Conservation (phyloP, 2,329 filamentous ascomycete species). For the Sordariomycetes sp. region DNA sequence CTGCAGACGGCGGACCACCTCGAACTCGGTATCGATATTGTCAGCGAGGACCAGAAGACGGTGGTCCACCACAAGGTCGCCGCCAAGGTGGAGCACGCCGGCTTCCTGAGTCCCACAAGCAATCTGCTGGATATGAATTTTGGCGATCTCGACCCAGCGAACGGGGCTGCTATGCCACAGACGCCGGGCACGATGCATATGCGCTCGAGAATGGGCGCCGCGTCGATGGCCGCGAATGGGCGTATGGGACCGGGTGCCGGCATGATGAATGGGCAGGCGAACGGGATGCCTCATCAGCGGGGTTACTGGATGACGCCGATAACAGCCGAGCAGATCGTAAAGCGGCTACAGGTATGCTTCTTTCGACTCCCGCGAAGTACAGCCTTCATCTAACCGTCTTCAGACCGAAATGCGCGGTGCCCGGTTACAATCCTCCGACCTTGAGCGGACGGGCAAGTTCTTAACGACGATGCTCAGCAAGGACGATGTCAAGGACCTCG, state of each 20-base stretch:
- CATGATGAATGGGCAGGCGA: slow-evolving; percentile 35
- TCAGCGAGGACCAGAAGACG: slow-evolving; percentile 96
- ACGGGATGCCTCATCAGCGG: slow-evolving; percentile 56
- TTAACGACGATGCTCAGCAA: slow-evolving; percentile 64
- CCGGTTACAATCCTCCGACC: slow-evolving; percentile 74
- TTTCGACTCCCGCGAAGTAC: not conserved
- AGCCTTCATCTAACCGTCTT: slow-evolving; percentile 11
- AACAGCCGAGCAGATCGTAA: slow-evolving; percentile 89
- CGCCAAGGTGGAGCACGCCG: slow-evolving; percentile 90
- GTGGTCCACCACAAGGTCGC: slow-evolving; percentile 98
- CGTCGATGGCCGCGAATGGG: slow-evolving; percentile 47
- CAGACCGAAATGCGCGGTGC: slow-evolving; percentile 86
- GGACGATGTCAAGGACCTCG: slow-evolving; percentile 47
- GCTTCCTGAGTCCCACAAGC: slow-evolving; percentile 60
- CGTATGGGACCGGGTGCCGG: slow-evolving; percentile 39
- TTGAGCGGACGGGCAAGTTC: slow-evolving; percentile 71
- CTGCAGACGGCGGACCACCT: slow-evolving; percentile 82
- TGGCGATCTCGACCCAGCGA: slow-evolving; percentile 76
- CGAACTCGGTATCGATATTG: slow-evolving; percentile 94
- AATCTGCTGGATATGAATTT: slow-evolving; percentile 84
- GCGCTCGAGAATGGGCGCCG: slow-evolving; percentile 55
- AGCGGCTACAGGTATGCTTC: slow-evolving; percentile 54
- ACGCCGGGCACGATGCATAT: slow-evolving; percentile 55
- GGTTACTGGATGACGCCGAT: slow-evolving; percentile 82
- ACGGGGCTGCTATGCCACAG: slow-evolving; percentile 58